Evolutionary conservation across 768 basidiomycete genomes (phyloP).

Genomic region (Calocera viscosa): DNA sequence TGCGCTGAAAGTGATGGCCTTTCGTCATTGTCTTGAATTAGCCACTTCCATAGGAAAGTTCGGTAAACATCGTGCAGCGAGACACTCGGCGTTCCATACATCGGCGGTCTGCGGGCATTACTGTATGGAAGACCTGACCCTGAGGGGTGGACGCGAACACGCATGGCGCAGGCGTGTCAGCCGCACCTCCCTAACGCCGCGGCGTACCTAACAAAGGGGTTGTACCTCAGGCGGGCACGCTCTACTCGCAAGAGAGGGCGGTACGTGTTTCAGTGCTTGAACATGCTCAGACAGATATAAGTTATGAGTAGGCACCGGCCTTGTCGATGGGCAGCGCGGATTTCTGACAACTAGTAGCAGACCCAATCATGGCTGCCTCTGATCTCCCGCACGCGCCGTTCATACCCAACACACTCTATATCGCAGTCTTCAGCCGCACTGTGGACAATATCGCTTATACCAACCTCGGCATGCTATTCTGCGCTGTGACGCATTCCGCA

Average conservation of each 20-base stretch:
- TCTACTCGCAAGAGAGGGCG: too few species aligned
- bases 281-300: too few species aligned
- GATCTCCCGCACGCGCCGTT: background rate
- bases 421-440: background rate
- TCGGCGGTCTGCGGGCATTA: too few species aligned
- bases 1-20: background rate
- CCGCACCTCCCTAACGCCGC: too few species aligned
- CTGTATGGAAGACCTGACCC: too few species aligned
- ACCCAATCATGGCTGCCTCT: background rate
- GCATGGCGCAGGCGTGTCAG: too few species aligned
- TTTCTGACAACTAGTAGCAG: background rate
- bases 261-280: too few species aligned
- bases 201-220: too few species aligned
- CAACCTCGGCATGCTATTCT: background rate
- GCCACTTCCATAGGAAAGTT: background rate
- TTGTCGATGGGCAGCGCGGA: background rate
- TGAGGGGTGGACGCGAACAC: too few species aligned
- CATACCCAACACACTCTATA: constrained; percentile 3
- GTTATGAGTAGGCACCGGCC: background rate
- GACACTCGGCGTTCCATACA: too few species aligned
- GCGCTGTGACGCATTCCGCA: background rate
- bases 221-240: too few species aligned
- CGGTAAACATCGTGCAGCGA: too few species aligned
- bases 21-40: background rate
- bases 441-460: background rate